A percentile compares a stretch with the other conserved stretches of the same genome.
These are phyloP conservation scores for Alternaria sp. DNA, from an alignment of 2,329 filamentous ascomycete genomes.

Conservation along the genomic window DNA sequence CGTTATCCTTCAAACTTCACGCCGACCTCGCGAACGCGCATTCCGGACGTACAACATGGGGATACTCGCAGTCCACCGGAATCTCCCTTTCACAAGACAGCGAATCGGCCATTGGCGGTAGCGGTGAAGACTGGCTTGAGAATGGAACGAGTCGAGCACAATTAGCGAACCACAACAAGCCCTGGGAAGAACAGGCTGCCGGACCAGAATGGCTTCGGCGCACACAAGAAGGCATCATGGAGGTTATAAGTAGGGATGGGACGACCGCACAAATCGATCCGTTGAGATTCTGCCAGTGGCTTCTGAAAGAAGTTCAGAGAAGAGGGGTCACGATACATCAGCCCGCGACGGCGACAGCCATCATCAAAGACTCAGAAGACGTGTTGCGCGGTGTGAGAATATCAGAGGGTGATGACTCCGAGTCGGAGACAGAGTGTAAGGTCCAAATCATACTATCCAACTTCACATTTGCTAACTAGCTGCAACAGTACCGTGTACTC, in stretches of 20 bases:
- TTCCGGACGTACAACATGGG: constrained; percentile 64
- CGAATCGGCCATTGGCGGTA: constrained; percentile 49
- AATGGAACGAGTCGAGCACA: constrained; percentile 69
- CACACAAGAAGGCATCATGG: constrained; percentile 61
- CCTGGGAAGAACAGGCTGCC: constrained; percentile 29
- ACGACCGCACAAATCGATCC: constrained; percentile 75
- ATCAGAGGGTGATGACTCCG: constrained; percentile 3
- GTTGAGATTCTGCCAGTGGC: constrained; percentile 67
- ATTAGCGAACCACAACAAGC: constrained; percentile 51
- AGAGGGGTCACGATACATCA: constrained; percentile 71
- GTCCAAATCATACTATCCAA: not conserved
- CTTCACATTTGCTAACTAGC: constrained; percentile 13
- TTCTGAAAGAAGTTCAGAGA: constrained; percentile 63
- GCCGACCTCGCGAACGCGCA: constrained; percentile 65
- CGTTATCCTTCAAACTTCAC: constrained; percentile 74
- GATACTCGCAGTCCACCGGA: constrained; percentile 64
- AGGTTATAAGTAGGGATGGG: constrained; percentile 66
- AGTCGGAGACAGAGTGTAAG: constrained; percentile 16
- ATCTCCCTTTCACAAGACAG: constrained; percentile 60
- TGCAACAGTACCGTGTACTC: constrained; percentile 64
- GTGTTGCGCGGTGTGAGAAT: constrained; percentile 59
- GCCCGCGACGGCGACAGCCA: constrained; percentile 62
- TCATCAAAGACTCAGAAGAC: constrained; percentile 59
- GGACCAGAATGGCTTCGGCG: constrained; percentile 66
- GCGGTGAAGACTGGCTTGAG: constrained; percentile 69